Base-by-base conservation (phyloP, 768 basidiomycete genomes). In the Strobilomyces dryophilus region DNA sequence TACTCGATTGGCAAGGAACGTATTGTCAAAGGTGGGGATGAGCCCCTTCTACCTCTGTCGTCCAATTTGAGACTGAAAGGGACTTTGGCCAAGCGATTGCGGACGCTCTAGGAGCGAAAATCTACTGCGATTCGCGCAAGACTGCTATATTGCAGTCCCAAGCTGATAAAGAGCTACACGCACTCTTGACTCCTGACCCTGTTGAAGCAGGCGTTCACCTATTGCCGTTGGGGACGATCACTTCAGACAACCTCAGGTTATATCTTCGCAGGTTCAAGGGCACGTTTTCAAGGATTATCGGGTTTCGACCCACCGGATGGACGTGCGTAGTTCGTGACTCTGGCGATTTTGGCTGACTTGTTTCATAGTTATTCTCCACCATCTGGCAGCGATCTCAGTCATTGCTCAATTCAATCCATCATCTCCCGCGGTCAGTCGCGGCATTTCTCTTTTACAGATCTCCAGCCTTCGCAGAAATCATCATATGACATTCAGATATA, bases 1-100 rank as follows among this genome's bases (percentile, higher is more conserved):
- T 99, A 99, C 70, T 92, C 92, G 0, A 92, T 98, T 45, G 97
- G 97, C 37, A 99, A 99, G 68, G 97, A 99, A 69, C 84, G 97
- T 21, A 89, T 98, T 37, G 94, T 97, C 37, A 97, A 98, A 80
- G 93, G 92, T 91, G 52, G 31, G 45, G 61, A 47, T 36, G 37
- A n/a, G 29, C 7, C 39, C 2, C 20, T 51, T 18, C 29, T 6
- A 6, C 29, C 8, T 29, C 14, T 45, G 9, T 37, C 15, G 4
- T 52, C n/a, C 15, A 35, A 47, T 21, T 31, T 47, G 5, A 14
- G 24, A 14, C 45, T 49, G 18, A 45, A n/a, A 14, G 18, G 10
- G n/a, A 9, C 4, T 36, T 45, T n/a, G 27, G 49, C 36, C 12
- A 58, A 93, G 95, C 90, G 1, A 84, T 98, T 24, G 97, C 97